Percentiles rank a stretch among this genome's conserved stretches.
Evolutionary conservation across 2,329 filamentous ascomycete genomes (phyloP).

Genomic region (Paraphaeosphaeria sporulosa): DNA sequence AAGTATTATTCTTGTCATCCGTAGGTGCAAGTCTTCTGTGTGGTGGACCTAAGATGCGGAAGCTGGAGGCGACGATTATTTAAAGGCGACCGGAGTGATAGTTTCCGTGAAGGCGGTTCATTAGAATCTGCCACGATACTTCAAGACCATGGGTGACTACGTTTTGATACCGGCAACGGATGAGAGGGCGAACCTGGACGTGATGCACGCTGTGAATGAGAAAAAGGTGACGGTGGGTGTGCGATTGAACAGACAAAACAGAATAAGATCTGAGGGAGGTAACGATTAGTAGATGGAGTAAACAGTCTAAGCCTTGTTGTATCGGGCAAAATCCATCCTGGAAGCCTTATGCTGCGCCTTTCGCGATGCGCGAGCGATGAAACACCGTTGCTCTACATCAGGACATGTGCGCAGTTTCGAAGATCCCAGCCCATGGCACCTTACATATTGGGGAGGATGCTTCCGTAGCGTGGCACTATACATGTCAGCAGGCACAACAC

Average conservation of each 20-base stretch:
- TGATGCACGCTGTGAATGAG: not conserved
- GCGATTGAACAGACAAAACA: not conserved
- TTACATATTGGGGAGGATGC: not conserved
- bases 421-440: slow-evolving; percentile 7
- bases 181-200: not conserved
- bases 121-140: not conserved
- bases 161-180: not conserved
- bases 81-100: not conserved
- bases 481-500: slow-evolving; percentile 8
- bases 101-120: not conserved
- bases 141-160: not conserved
- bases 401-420: slow-evolving; percentile 1
- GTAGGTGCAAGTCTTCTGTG: not conserved
- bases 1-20: not conserved
- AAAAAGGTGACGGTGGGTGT: not conserved
- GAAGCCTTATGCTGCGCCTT: slow-evolving; percentile 2
- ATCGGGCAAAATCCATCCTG: not conserved
- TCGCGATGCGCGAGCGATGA: slow-evolving; percentile 7
- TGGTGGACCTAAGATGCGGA: not conserved
- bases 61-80: not conserved
- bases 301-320: not conserved
- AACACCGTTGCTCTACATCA: slow-evolving; percentile 4
- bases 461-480: slow-evolving; percentile 11
- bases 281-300: not conserved
- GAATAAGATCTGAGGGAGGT: not conserved